Percentiles rank a stretch among this genome's conserved stretches.
Evolutionary conservation across 2,329 filamentous ascomycete genomes (phyloP).

Genomic region (Talaromyces sp.): DNA sequence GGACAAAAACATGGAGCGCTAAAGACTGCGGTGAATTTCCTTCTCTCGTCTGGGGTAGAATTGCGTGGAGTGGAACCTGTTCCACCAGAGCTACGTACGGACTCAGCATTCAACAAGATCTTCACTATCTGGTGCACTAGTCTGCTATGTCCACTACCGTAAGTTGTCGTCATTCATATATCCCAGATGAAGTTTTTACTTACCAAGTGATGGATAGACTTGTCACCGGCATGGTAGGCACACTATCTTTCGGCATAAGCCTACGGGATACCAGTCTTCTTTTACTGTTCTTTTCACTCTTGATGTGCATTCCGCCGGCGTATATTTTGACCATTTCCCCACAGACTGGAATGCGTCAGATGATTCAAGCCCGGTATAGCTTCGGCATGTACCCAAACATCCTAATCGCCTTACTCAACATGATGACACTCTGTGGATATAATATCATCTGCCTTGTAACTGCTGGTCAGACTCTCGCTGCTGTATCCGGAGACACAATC

Average conservation of each 20-base stretch:
- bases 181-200: not conserved
- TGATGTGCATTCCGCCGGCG: not conserved
- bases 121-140: constrained; percentile 75
- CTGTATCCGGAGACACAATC: constrained; percentile 67
- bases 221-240: constrained; percentile 37
- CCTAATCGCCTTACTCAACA: constrained; percentile 66
- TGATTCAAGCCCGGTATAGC: constrained; percentile 73
- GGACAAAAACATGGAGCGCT: not conserved
- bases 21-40: not conserved
- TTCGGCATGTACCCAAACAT: constrained; percentile 54
- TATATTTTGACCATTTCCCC: constrained; percentile 54
- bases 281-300: constrained; percentile 68
- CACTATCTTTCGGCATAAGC: constrained; percentile 67
- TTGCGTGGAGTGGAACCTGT: constrained; percentile 1
- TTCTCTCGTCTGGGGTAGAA: constrained; percentile 1
- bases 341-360: constrained; percentile 71
- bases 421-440: constrained; percentile 73
- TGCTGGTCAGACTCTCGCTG: constrained; percentile 72
- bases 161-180: not conserved
- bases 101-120: constrained; percentile 68
- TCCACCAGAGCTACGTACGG: constrained; percentile 1
- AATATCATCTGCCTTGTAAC: constrained; percentile 75
- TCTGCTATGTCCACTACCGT: constrained; percentile 47
- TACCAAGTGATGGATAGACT: not conserved
- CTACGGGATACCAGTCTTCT: constrained; percentile 71